Percentiles rank a stretch among this genome's conserved stretches.
phyloP scores from a whole-genome alignment of 2,329 filamentous ascomycete genomes.

The Ophiognomonia clavigignenti-juglandacearum region DNA sequence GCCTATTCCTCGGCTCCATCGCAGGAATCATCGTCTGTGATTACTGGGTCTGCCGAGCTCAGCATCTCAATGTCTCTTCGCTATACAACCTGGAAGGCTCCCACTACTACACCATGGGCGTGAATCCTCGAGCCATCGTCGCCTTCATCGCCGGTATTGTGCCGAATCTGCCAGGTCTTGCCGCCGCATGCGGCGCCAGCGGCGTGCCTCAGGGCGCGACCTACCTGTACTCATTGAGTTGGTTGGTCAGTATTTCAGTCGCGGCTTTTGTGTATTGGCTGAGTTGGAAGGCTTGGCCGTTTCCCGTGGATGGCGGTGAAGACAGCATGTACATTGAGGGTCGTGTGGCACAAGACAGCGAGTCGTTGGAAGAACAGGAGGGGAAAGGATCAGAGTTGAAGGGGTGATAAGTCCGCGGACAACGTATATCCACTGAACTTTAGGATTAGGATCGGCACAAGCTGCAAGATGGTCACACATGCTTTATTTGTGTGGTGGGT shows the following conservation, averaged over 20 bases:
- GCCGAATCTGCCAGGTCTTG: slow-evolving; percentile 28
- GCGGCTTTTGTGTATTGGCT: slow-evolving; percentile 2
- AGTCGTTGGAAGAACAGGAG: neutral
- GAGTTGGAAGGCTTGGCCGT: slow-evolving; percentile 4
- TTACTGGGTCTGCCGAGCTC: slow-evolving; percentile 31
- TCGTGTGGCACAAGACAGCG: neutral
- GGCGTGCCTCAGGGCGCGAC: slow-evolving; percentile 20
- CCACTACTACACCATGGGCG: slow-evolving; percentile 29
- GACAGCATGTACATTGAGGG: neutral
- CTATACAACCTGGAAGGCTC: slow-evolving; percentile 35
- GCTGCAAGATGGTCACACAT: no score
- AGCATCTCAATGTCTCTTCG: slow-evolving; percentile 33
- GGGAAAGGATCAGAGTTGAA: neutral
- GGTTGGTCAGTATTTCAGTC: slow-evolving; percentile 26
- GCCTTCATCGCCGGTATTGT: slow-evolving; percentile 23
- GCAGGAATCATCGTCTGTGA: slow-evolving; percentile 36
- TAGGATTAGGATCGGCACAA: no score
- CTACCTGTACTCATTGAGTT: slow-evolving; percentile 26
- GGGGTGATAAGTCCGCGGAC: neutral
- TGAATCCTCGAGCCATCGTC: slow-evolving; percentile 22
- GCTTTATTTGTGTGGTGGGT: no score
- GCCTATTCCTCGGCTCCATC: slow-evolving; percentile 25
- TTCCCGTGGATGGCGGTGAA: neutral
- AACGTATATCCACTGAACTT: no score
- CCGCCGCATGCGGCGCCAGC: slow-evolving; percentile 19